phyloP scores from a whole-genome alignment of 371 early-diverging fungal genomes.

The Sporodiniella umbellata region DNA sequence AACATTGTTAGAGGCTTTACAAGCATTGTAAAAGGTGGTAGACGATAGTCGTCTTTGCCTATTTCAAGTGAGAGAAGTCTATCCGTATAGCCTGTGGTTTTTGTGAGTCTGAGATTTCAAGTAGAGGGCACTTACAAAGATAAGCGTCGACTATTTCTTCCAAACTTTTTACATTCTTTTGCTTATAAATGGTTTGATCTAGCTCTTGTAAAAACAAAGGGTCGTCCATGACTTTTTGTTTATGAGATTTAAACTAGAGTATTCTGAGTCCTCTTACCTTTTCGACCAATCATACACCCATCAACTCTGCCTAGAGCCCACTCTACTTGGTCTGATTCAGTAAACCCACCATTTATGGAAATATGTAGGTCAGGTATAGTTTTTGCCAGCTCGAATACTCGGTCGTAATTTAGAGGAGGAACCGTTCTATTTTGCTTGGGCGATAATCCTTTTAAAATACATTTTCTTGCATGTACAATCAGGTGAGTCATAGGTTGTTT shows the following conservation, averaged over 20 bases:
- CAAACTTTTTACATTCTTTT: slow-evolving; percentile 20
- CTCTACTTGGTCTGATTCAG: slow-evolving; percentile 37
- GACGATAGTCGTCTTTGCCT: slow-evolving; percentile 7
- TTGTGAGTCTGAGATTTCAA: neutral
- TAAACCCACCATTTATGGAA: slow-evolving; percentile 83
- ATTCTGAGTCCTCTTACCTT: slow-evolving; percentile 34
- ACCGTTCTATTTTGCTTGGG: slow-evolving; percentile 83
- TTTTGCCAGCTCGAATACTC: slow-evolving; percentile 66
- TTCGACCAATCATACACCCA: slow-evolving; percentile 79
- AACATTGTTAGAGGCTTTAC: slow-evolving; percentile 33
- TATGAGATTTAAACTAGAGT: neutral
- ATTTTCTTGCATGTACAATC: slow-evolving; percentile 88
- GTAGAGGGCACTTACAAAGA: slow-evolving; percentile 21
- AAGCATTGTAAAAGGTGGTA: slow-evolving; percentile 34
- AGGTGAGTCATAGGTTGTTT: slow-evolving; percentile 45
- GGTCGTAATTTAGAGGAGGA: slow-evolving; percentile 76
- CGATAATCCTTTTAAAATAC: slow-evolving; percentile 78
- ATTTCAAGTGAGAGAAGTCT: slow-evolving; percentile 10
- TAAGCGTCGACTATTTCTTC: slow-evolving; percentile 40
- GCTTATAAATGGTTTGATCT: slow-evolving; percentile 20
- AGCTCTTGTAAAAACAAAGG: slow-evolving; percentile 33
- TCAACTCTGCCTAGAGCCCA: slow-evolving; percentile 49
- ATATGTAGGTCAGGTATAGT: slow-evolving; percentile 65
- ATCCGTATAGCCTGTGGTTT: slow-evolving; percentile 24
- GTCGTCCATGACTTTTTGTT: slow-evolving; percentile 30